Evolutionary conservation across 306 rosid genomes (phyloP).

Genomic region (Dryas alaskensis): DNA sequence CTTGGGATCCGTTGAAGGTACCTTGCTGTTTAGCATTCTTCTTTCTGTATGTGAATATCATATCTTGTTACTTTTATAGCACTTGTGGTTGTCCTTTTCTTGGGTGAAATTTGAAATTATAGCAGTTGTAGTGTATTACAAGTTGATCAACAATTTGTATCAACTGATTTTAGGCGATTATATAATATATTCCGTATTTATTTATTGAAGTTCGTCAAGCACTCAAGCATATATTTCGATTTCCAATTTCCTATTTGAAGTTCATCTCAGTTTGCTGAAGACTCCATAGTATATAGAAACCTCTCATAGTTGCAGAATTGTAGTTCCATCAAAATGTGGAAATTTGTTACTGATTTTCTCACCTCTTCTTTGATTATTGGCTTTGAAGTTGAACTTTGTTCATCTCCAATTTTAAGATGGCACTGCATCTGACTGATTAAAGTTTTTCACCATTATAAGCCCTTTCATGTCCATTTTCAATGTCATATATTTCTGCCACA

Average conservation of each 20-base stretch:
- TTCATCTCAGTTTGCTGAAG: not conserved
- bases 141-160: not conserved
- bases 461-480: not conserved
- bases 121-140: not conserved
- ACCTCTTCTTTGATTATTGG: not conserved
- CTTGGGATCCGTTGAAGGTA: slow-evolving; percentile 84
- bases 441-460: not conserved
- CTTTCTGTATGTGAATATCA: not conserved
- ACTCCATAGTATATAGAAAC: slow-evolving; percentile 3
- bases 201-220: not conserved
- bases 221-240: not conserved
- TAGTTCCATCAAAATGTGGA: not conserved
- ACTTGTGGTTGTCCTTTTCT: not conserved
- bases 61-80: not conserved
- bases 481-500: not conserved
- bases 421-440: not conserved
- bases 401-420: not conserved
- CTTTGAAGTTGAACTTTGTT: not conserved
- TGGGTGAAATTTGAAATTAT: not conserved
- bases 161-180: not conserved
- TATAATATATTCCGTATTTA: not conserved
- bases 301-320: not conserved
- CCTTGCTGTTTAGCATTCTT: not conserved
- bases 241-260: slow-evolving; percentile 1
- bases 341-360: not conserved